Evolutionary conservation across 208 protist species (phyloP), one percentile per base, ranked within the genome.

Genomic region (Crithidia thermophila): DNA sequence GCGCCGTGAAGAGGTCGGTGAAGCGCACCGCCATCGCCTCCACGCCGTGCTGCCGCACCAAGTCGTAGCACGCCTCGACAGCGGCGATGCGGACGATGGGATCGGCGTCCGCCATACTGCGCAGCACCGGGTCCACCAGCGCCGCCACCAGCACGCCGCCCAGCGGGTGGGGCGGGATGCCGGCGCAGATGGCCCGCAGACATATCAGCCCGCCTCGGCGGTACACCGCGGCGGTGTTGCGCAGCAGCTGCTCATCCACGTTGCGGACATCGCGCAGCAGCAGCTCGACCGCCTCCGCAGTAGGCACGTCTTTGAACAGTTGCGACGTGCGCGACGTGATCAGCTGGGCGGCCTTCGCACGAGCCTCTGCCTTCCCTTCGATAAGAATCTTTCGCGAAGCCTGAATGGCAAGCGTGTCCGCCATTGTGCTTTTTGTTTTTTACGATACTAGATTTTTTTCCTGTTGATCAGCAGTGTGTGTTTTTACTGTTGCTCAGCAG

Each of bases 81-180:
- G 88, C 82, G 7, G 81, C 81, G n/a, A 91, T 42, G 20, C 88
- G 79, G 16, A 94, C 88, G 8, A 82, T 58, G 2, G 77, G 67
- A 40, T 94, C 85, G 2, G 79, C 69, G 39, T 94, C 88, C 20
- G 70, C 52, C 52, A 85, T 62, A 33, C 73, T 76, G 30, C 67
- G 56, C 46, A 84, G 72, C 14, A 88, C 70, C 30, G 85, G 72
- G 21, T 49, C 67, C 5, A 76, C 27, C 58, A 84, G 49, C n/a
- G n/a, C 43, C 11, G 51, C 36, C 4, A 89, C 68, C 16, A 91
- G 47, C 4, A 45, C 43, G 1, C 14, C 36, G 4, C 67, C 50
- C 27, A 73, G 37, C 11, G 50, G 66, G 21, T 70, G 68, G n/a
- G 45, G 21, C 0, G 84, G 84, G 2, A 88, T 51, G 28, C 76